Base-by-base conservation (phyloP, 805 yeast species). In the Lipomyces sp. region DNA sequence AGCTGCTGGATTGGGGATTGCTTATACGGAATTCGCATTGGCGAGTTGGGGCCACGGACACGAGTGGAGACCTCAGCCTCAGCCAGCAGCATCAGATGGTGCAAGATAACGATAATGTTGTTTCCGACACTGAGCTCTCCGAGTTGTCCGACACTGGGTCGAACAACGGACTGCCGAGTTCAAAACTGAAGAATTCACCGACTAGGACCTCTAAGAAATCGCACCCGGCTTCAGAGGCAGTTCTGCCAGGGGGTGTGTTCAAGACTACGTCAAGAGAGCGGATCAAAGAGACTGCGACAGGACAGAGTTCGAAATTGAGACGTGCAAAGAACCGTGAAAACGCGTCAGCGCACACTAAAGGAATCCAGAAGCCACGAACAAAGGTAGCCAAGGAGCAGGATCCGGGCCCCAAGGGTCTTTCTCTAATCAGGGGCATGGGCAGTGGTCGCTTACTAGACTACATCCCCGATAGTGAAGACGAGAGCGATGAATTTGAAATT, bases 11-110 rank as follows among this genome's bases (percentile, higher is more conserved):
- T 15, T 71, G 73, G 73, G 69, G 63, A 4, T 45, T 63, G n/a
- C 45, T 71, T 24, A 64, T 71, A 59, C 64, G 73, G 4, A 72
- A 71, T 57, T 58, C 71, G 29, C 63, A 48, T 29, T 67, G 73
- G 70, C 56, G 73, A 29, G 63, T 57, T 2, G 61, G 61, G 15
- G 54, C 13, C n/a, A n/a, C 24, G 32, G 60, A 55, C 11, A 45
- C 56, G 33, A 55, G 8, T 13, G 30, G 13, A 29, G 64, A 37
- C 35, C 34, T 33, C 39, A 34, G 48, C 24, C 42, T n/a, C 29
- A 57, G 42, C 24, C 54, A 62, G 32, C 62, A 62, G n/a, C 30
- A 37, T 8, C 15, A 32, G 29, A 18, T 62, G 57, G 34, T 55
- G 30, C 55, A 57, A 33, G 53, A 33, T 48, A 55, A 62, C 50